Evolutionary conservation across 2,329 filamentous ascomycete genomes (phyloP).

Genomic region (Aspergillus candidus): DNA sequence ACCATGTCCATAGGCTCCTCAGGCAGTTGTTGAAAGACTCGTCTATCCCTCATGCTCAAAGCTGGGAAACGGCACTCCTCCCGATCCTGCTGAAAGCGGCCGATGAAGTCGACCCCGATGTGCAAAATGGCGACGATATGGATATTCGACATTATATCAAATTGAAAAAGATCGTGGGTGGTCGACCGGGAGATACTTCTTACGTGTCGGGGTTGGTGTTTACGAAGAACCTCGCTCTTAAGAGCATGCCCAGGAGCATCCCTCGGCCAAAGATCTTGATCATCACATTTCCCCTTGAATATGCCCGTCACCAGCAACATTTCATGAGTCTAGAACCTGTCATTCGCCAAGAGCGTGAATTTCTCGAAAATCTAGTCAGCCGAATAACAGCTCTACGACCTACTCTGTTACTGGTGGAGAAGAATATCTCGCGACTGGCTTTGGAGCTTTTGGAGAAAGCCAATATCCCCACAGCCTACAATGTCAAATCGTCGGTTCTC

Average conservation of each 20-base stretch:
- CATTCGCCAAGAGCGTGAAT: slow-evolving; percentile 93
- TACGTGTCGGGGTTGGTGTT: slow-evolving; percentile 97
- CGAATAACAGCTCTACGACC: slow-evolving; percentile 81
- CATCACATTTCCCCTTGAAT: slow-evolving; percentile 92
- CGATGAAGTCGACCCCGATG: slow-evolving; percentile 89
- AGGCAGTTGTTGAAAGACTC: slow-evolving; percentile 76
- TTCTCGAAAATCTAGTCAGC: slow-evolving; percentile 82
- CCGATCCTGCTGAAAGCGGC: slow-evolving; percentile 87
- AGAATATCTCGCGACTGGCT: slow-evolving; percentile 84
- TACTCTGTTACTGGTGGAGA: slow-evolving; percentile 83
- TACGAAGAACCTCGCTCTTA: slow-evolving; percentile 91
- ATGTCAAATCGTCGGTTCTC: slow-evolving; percentile 92
- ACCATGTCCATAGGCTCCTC: slow-evolving; percentile 80
- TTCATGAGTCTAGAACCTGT: slow-evolving; percentile 98
- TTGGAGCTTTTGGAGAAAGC: slow-evolving; percentile 81
- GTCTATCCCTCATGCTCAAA: slow-evolving; percentile 62
- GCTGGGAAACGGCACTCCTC: slow-evolving; percentile 85
- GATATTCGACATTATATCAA: slow-evolving; percentile 98
- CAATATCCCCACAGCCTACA: slow-evolving; percentile 88
- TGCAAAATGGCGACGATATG: slow-evolving; percentile 86
- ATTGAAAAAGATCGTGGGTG: slow-evolving; percentile 90
- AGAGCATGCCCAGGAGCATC: slow-evolving; percentile 90
- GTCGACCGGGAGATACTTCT: slow-evolving; percentile 81
- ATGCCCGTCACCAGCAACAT: slow-evolving; percentile 84
- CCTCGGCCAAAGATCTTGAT: slow-evolving; percentile 80